phyloP scores from a whole-genome alignment of 2,329 filamentous ascomycete species.

The Huntiella moniliformis region DNA sequence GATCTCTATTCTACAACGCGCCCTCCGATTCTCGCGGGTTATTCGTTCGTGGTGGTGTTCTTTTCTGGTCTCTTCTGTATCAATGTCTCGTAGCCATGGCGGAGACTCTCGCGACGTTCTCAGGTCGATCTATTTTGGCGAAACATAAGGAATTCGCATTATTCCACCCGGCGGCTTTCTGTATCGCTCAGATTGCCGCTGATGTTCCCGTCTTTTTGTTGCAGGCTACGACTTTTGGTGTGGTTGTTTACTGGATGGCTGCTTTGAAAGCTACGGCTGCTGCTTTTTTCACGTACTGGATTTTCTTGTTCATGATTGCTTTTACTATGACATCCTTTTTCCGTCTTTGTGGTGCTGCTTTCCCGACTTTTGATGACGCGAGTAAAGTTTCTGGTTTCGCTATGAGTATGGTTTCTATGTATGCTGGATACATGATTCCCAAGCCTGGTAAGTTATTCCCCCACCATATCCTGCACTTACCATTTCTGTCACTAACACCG shows the following conservation, averaged over 20 bases:
- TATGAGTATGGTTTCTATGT: conserved; percentile 36
- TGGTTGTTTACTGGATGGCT: conserved; percentile 47
- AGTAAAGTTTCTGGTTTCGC: conserved; percentile 35
- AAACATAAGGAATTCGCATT: conserved; percentile 4
- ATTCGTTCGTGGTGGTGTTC: conserved; percentile 43
- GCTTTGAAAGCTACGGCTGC: conserved; percentile 31
- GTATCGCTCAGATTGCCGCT: neutral
- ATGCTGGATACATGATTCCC: conserved; percentile 45
- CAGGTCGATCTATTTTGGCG: neutral
- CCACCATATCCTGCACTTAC: neutral
- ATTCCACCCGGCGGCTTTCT: neutral
- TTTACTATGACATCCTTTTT: conserved; percentile 42
- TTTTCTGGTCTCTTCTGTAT: conserved; percentile 46
- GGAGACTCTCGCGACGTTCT: conserved; percentile 37
- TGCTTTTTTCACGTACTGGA: conserved; percentile 44
- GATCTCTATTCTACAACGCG: conserved; percentile 50
- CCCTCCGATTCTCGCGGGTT: conserved; percentile 37
- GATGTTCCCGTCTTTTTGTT: conserved; percentile 34
- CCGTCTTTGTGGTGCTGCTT: conserved; percentile 34
- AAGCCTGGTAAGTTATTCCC: conserved; percentile 21
- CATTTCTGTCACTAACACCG: neutral
- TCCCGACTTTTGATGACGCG: conserved; percentile 37
- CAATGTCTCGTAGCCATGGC: conserved; percentile 44
- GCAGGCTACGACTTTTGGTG: conserved; percentile 37
- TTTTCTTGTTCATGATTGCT: conserved; percentile 29